These are phyloP conservation scores for Exophiala oligosperma DNA, from an alignment of 2,329 filamentous ascomycete genomes.

Conservation along the genomic window DNA sequence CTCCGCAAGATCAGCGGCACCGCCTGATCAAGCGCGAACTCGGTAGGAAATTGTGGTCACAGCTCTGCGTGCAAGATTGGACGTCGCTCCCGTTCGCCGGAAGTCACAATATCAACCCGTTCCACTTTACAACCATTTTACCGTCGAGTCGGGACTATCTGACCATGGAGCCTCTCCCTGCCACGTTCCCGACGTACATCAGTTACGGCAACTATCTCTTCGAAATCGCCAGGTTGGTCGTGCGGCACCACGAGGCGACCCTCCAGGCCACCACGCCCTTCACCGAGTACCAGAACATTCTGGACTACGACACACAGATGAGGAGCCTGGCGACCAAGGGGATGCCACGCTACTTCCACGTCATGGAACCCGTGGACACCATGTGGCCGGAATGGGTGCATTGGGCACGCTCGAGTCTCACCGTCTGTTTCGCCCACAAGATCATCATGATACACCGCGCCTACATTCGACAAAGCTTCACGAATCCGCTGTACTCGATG, in stretches of 20 bases:
- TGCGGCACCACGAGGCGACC: constrained; percentile 42
- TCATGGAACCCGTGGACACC: constrained; percentile 35
- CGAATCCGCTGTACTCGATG: constrained; percentile 42
- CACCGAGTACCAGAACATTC: constrained; percentile 42
- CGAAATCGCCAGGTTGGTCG: constrained; percentile 39
- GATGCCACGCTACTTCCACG: constrained; percentile 38
- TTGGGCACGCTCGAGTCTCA: constrained; percentile 37
- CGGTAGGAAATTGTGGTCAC: constrained; percentile 41
- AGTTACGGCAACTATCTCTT: constrained; percentile 40
- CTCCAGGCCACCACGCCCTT: constrained; percentile 36
- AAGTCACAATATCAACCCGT: constrained; percentile 38
- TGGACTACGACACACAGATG: constrained; percentile 43
- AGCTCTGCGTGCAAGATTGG: constrained; percentile 45
- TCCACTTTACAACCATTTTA: constrained; percentile 37
- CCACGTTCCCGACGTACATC: constrained; percentile 32
- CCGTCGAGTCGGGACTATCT: constrained; percentile 41
- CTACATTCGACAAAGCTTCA: constrained; percentile 45
- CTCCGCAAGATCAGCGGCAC: constrained; percentile 14
- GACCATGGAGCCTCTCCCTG: constrained; percentile 26
- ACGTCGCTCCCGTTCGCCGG: constrained; percentile 43
- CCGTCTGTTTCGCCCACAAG: constrained; percentile 43
- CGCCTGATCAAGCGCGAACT: constrained; percentile 34
- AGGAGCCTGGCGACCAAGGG: constrained; percentile 36
- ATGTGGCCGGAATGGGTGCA: constrained; percentile 43
- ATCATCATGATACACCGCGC: constrained; percentile 46